phyloP scores from a whole-genome alignment of 148 eudicot species.

The Heliamphora exappendiculata region DNA sequence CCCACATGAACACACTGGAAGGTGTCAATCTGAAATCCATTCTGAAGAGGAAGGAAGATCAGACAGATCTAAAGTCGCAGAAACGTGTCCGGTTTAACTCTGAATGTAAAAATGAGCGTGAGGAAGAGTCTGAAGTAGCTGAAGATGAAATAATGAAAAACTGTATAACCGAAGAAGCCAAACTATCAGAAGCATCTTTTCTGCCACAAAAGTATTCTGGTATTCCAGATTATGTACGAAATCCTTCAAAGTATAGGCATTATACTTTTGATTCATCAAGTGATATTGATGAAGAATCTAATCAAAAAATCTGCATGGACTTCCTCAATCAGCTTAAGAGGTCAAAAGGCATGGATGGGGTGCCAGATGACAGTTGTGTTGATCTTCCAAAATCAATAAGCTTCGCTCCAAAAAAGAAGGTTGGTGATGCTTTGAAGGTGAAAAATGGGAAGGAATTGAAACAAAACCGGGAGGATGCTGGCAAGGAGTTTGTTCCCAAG shows the following conservation, averaged over 20 bases:
- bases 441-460: conserved; percentile 14
- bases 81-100: conserved; percentile 61
- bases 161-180: conserved; percentile 13
- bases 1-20: conserved; percentile 14
- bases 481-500: conserved; percentile 8
- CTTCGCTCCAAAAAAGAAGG: conserved; percentile 37
- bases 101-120: conserved; percentile 21
- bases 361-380: conserved; percentile 12
- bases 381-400: conserved; percentile 30
- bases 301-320: conserved; percentile 35
- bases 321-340: conserved; percentile 28
- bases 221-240: conserved; percentile 59
- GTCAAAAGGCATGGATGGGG: conserved; percentile 8
- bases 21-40: conserved; percentile 37
- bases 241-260: conserved; percentile 61
- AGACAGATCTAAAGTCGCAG: conserved; percentile 24
- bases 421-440: neutral
- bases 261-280: conserved; percentile 44
- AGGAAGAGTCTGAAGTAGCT: conserved; percentile 19
- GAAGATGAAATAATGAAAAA: conserved; percentile 15
- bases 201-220: conserved; percentile 20
- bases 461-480: conserved; percentile 16
- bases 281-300: conserved; percentile 42
- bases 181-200: conserved; percentile 9
- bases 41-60: conserved; percentile 48